phyloP scores from a whole-genome alignment of 495 filamentous ascomycete genomes.

The Talaromyces adpressus region DNA sequence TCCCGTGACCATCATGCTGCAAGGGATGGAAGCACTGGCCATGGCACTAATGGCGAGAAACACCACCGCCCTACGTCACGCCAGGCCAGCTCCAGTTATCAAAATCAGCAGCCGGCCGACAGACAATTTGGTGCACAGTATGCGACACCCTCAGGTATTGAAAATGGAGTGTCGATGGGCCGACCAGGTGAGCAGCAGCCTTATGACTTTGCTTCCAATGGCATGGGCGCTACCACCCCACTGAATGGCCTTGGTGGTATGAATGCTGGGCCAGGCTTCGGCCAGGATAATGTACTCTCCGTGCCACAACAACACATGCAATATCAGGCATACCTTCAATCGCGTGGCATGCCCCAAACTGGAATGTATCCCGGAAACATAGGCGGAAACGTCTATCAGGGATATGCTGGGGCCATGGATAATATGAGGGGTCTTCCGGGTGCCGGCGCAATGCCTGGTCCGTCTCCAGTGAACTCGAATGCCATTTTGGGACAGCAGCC shows the following conservation, averaged over 20 bases:
- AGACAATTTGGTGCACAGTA: constrained; percentile 43
- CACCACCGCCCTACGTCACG: constrained; percentile 43
- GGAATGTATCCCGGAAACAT: constrained; percentile 34
- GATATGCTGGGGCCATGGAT: constrained; percentile 40
- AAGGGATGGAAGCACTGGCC: constrained; percentile 34
- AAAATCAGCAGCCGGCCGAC: constrained; percentile 34
- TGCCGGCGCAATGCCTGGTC: constrained; percentile 26
- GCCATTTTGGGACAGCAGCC: constrained; percentile 41
- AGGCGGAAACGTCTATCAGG: constrained; percentile 25
- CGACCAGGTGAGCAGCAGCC: constrained; percentile 21
- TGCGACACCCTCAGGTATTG: constrained; percentile 22
- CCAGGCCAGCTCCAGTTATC: constrained; percentile 36
- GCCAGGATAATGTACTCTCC: constrained; percentile 32
- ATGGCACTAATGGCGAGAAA: constrained; percentile 32
- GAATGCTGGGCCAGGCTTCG: constrained; percentile 21
- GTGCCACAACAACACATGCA: constrained; percentile 40
- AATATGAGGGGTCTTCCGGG: constrained; percentile 33
- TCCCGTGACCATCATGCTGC: constrained; percentile 40
- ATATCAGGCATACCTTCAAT: constrained; percentile 39
- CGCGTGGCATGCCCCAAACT: constrained; percentile 36
- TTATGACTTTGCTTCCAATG: constrained; percentile 38
- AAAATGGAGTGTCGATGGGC: constrained; percentile 18
- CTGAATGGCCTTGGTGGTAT: constrained; percentile 17
- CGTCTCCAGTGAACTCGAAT: constrained; percentile 30
- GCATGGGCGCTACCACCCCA: constrained; percentile 25